Conservation (phyloP, 495 filamentous ascomycete genomes). For the Penicillium maclennaniae region DNA sequence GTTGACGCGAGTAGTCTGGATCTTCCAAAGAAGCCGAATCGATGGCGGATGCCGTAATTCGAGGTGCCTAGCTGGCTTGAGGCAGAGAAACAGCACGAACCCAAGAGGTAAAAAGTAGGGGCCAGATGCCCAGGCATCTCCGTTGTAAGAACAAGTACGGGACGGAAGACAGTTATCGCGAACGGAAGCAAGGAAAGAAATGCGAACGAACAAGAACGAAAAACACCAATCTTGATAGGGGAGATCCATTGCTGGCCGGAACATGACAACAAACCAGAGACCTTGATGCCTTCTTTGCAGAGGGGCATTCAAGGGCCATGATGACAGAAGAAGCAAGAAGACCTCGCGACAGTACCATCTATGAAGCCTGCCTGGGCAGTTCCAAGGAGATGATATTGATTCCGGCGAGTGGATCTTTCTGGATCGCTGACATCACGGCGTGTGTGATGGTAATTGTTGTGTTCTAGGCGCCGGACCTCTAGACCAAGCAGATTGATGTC, state of each 20-base stretch:
- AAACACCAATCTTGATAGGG: constrained; percentile 22
- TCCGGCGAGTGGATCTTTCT: constrained; percentile 50
- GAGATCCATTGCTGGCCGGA: constrained; percentile 32
- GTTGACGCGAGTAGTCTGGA: constrained; percentile 74
- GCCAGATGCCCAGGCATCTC: constrained; percentile 40
- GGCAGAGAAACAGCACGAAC: constrained; percentile 14
- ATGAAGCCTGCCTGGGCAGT: constrained; percentile 27
- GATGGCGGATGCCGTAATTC: constrained; percentile 52
- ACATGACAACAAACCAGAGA: constrained; percentile 39
- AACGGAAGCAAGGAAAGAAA: constrained; percentile 23
- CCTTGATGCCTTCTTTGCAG: constrained; percentile 16
- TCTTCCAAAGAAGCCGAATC: constrained; percentile 43
- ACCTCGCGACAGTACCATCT: constrained; percentile 45
- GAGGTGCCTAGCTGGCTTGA: constrained; percentile 41
- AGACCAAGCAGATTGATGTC: constrained; percentile 24
- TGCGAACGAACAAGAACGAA: constrained; percentile 15
- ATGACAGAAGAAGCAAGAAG: constrained; percentile 25
- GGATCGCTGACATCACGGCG: constrained; percentile 25
- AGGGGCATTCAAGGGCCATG: constrained; percentile 25
- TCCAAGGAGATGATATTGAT: constrained; percentile 31
- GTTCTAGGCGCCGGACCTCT: constrained; percentile 31
- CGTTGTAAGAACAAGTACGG: constrained; percentile 42
- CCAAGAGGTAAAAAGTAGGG: constrained; percentile 37
- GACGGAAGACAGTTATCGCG: constrained; percentile 28
- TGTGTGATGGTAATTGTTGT: constrained; percentile 40